Evolutionary conservation across 2,329 filamentous ascomycete genomes (phyloP).

Genomic region (Chrysosporium keratinophilum): DNA sequence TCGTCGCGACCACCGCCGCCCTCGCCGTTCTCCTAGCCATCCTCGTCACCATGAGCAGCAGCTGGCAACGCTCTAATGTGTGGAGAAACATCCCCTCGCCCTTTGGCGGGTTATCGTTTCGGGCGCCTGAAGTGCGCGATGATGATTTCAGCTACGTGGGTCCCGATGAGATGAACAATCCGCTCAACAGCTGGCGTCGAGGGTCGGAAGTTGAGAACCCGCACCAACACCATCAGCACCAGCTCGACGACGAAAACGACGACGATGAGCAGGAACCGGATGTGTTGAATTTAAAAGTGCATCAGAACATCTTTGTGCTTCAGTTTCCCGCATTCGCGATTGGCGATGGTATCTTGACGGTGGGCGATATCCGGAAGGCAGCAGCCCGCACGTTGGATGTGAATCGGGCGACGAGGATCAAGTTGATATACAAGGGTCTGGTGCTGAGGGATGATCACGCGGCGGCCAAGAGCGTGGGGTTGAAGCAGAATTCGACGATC

Average conservation of each 20-base stretch:
- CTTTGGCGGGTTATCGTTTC: constrained; percentile 1
- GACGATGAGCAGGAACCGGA: constrained; percentile 33
- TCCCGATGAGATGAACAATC: constrained; percentile 14
- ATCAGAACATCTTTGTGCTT: constrained; percentile 33
- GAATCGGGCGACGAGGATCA: constrained; percentile 30
- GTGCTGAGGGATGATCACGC: constrained; percentile 34
- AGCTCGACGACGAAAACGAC: background rate
- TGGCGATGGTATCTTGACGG: constrained; percentile 35
- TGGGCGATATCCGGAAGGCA: constrained; percentile 33
- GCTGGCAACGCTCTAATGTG: constrained; percentile 22
- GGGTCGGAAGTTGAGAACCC: background rate
- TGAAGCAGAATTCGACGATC: constrained; percentile 41
- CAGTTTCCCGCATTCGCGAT: constrained; percentile 40
- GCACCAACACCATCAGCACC: background rate
- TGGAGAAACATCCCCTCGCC: constrained; percentile 3
- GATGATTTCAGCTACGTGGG: constrained; percentile 3
- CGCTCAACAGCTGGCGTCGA: constrained; percentile 17
- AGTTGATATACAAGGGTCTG: constrained; percentile 40
- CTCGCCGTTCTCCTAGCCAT: constrained; percentile 20
- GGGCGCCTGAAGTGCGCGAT: constrained; percentile 1
- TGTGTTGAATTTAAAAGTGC: constrained; percentile 36
- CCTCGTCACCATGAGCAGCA: constrained; percentile 25
- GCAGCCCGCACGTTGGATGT: constrained; percentile 32
- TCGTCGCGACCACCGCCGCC: constrained; percentile 20
- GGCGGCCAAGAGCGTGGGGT: constrained; percentile 34